Evolutionary conservation across 1,284 basidiomycete genomes (phyloP).

Genomic region (Sanghuangporus weigelae): DNA sequence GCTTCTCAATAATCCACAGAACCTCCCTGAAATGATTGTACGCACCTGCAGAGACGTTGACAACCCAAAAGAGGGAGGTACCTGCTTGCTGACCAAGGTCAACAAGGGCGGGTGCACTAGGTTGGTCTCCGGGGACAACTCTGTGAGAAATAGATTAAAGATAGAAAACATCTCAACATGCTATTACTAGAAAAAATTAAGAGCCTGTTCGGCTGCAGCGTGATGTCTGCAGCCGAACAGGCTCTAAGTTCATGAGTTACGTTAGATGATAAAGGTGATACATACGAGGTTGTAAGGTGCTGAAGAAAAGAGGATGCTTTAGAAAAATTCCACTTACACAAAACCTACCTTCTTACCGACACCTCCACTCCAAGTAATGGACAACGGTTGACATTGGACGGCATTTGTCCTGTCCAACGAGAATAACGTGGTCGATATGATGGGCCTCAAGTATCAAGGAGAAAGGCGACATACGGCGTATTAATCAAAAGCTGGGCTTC

Average conservation of each 20-base stretch:
- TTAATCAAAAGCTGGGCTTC: conserved; percentile 48
- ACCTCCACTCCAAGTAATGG: conserved; percentile 47
- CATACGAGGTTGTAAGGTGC: background rate
- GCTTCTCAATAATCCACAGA: background rate
- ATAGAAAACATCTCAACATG: too few relatives aligned
- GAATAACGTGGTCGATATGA: background rate
- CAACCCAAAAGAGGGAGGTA: conserved; percentile 27
- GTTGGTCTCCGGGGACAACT: conserved; percentile 34
- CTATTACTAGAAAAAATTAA: too few relatives aligned
- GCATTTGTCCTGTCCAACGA: conserved; percentile 31
- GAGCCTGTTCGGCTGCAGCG: too few relatives aligned
- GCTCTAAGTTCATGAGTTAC: too few relatives aligned
- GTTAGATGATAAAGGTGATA: background rate
- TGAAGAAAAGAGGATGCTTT: background rate
- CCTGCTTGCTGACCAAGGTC: conserved; percentile 31
- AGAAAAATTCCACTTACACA: too few relatives aligned
- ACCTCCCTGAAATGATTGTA: background rate
- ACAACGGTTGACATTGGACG: conserved; percentile 46
- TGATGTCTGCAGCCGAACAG: too few relatives aligned
- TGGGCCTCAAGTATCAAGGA: background rate
- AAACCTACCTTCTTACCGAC: conserved; percentile 28
- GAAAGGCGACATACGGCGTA: conserved; percentile 46
- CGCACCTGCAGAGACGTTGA: background rate
- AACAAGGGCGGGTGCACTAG: conserved; percentile 33
- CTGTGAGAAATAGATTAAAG: conserved; percentile 21